These are phyloP conservation scores for Choanephora cucurbitarum DNA, from an alignment of 371 early-diverging fungal genomes.

Conservation along the genomic window DNA sequence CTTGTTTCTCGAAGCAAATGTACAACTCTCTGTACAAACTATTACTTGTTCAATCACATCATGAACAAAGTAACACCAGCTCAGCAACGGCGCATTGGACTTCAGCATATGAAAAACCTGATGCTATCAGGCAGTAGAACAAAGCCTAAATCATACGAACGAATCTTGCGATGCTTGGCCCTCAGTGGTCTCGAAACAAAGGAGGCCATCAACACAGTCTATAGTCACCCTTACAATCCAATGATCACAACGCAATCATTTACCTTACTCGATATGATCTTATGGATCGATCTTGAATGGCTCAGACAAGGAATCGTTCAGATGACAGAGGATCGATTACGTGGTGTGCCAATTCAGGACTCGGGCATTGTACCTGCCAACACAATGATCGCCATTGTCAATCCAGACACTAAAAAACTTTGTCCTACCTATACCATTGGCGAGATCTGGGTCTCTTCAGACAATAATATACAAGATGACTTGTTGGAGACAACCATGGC, in stretches of 20 bases:
- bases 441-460: slow-evolving; percentile 85
- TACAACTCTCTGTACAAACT: slow-evolving; percentile 67
- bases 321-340: slow-evolving; percentile 49
- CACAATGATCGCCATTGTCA: slow-evolving; percentile 83
- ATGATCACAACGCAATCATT: slow-evolving; percentile 79
- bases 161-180: slow-evolving; percentile 50
- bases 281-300: slow-evolving; percentile 62
- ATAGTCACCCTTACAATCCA: slow-evolving; percentile 72
- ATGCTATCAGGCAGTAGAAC: slow-evolving; percentile 74
- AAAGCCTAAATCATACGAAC: slow-evolving; percentile 44
- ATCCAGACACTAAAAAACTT: slow-evolving; percentile 63
- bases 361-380: slow-evolving; percentile 73
- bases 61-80: slow-evolving; percentile 42
- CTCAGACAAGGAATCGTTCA: slow-evolving; percentile 65
- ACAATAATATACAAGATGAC: slow-evolving; percentile 49
- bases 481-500: slow-evolving; percentile 50
- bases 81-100: slow-evolving; percentile 43
- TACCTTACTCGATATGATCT: slow-evolving; percentile 65
- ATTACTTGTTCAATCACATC: slow-evolving; percentile 72
- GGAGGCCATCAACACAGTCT: slow-evolving; percentile 65
- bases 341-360: slow-evolving; percentile 70
- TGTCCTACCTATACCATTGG: slow-evolving; percentile 73
- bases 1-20: slow-evolving; percentile 53
- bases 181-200: slow-evolving; percentile 64
- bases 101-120: slow-evolving; percentile 67